Evolutionary conservation across 805 yeast genomes (phyloP).

Genomic region (Yamadazyma nakazawae): DNA sequence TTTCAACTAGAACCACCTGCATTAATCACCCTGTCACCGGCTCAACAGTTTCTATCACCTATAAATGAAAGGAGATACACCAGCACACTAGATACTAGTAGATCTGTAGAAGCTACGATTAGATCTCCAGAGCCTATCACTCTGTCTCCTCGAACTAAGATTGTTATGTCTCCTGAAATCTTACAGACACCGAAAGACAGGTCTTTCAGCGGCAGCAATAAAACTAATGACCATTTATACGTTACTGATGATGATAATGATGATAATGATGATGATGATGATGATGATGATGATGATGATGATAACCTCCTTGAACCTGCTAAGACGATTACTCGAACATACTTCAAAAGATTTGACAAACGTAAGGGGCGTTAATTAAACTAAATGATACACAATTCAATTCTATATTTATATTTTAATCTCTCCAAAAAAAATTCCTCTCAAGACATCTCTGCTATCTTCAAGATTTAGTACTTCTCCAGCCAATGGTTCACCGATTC

Average conservation of each 20-base stretch:
- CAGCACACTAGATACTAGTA: background rate
- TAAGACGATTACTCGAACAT: background rate
- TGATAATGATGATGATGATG: background rate
- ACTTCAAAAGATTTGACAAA: constrained; percentile 6
- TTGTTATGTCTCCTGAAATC: background rate
- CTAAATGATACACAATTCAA: background rate
- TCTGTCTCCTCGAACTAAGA: background rate
- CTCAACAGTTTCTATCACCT: constrained; percentile 8
- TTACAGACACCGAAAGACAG: background rate
- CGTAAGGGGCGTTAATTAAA: constrained; percentile 6
- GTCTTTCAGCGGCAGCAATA: background rate
- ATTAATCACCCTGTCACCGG: constrained; percentile 9
- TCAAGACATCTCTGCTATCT: constrained; percentile 48
- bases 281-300: background rate
- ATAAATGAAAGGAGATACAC: constrained; percentile 5
- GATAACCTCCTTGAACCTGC: background rate
- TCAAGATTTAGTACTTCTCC: constrained; percentile 44
- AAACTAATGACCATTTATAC: background rate
- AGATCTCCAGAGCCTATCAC: background rate
- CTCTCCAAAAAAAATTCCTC: constrained; percentile 77
- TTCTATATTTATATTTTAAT: constrained; percentile 16
- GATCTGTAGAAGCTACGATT: background rate
- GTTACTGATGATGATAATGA: background rate
- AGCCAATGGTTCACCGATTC: constrained; percentile 62
- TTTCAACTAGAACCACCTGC: background rate